phyloP scores from a whole-genome alignment of 23 red algal genomes.

The Gracilaria domingensis region DNA sequence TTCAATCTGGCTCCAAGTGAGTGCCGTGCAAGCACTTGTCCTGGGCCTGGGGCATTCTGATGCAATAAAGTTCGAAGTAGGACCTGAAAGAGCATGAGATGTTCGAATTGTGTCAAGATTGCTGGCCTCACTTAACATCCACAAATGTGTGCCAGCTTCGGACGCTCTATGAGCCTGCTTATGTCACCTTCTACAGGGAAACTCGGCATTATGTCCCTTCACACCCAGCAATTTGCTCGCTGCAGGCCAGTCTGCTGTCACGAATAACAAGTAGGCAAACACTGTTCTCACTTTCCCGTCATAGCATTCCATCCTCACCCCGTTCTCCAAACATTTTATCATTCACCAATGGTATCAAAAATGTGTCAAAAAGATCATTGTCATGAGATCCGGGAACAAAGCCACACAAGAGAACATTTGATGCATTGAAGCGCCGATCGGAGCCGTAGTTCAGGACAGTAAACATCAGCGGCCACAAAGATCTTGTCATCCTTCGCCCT shows the following conservation, averaged over 20 bases:
- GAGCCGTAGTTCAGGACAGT: conserved; percentile 3
- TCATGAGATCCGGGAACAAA: conserved; percentile 32
- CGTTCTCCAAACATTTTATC: conserved; percentile 13
- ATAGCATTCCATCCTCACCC: not conserved
- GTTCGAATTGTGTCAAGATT: not conserved
- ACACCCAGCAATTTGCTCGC: conserved; percentile 5
- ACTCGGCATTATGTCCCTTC: conserved; percentile 15
- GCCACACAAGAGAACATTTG: not conserved
- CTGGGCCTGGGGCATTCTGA: not conserved
- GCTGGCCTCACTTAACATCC: not conserved
- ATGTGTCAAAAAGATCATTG: not conserved
- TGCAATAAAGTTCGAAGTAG: not conserved
- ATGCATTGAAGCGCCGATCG: conserved; percentile 4
- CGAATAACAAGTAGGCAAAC: not conserved
- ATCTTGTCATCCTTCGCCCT: conserved; percentile 6
- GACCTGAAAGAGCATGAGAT: not conserved
- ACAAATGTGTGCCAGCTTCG: not conserved
- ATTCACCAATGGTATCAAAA: not conserved
- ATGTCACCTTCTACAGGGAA: not conserved
- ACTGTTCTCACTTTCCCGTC: not conserved
- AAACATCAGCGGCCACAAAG: conserved; percentile 34
- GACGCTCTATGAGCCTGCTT: not conserved
- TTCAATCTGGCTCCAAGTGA: not conserved
- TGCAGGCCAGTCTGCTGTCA: conserved; percentile 16
- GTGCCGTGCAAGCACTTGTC: not conserved